phyloP scores from a whole-genome alignment of 2,329 filamentous ascomycete species.

The Ascosphaera apis region DNA sequence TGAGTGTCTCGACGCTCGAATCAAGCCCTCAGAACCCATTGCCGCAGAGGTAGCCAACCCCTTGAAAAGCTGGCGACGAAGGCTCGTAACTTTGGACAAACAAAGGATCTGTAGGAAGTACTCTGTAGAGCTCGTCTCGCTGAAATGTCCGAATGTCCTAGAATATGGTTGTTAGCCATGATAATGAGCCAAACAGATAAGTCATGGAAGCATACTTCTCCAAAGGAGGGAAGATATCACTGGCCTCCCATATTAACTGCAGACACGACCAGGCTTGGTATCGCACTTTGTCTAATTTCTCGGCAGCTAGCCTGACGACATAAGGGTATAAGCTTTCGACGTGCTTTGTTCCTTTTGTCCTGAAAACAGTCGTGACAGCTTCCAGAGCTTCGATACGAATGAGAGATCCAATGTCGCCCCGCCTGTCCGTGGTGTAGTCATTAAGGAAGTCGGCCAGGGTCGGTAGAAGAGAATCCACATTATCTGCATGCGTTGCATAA shows the following conservation, averaged over 20 bases:
- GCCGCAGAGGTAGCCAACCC: slow-evolving; percentile 23
- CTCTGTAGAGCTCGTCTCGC: slow-evolving; percentile 19
- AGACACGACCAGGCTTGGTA: slow-evolving; percentile 25
- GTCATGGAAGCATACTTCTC: slow-evolving; percentile 18
- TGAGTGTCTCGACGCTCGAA: slow-evolving; percentile 20
- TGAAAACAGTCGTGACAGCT: slow-evolving; percentile 27
- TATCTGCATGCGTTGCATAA: slow-evolving; percentile 7
- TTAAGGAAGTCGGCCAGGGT: slow-evolving; percentile 31
- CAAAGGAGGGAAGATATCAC: slow-evolving; percentile 13
- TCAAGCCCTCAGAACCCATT: slow-evolving; percentile 21
- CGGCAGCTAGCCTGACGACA: slow-evolving; percentile 48
- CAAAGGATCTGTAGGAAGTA: slow-evolving; percentile 22
- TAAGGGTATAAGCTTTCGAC: slow-evolving; percentile 14
- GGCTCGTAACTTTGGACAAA: slow-evolving; percentile 15
- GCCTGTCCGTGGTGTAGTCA: slow-evolving; percentile 75
- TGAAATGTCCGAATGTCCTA: slow-evolving; percentile 21
- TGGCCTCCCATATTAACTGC: slow-evolving; percentile 17
- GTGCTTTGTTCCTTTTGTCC: slow-evolving; percentile 7
- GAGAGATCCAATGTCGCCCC: slow-evolving; percentile 75
- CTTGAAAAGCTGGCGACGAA: slow-evolving; percentile 17
- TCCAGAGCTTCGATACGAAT: slow-evolving; percentile 60
- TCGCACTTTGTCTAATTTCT: slow-evolving; percentile 78
- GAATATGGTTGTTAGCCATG: slow-evolving; percentile 1
- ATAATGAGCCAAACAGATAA: neutral
- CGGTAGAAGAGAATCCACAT: slow-evolving; percentile 10